A percentile compares a stretch with the other conserved stretches of the same genome.
These are phyloP conservation scores for Boletus pseudo-olivaceus DNA, from an alignment of 768 basidiomycete genomes.

Conservation along the genomic window DNA sequence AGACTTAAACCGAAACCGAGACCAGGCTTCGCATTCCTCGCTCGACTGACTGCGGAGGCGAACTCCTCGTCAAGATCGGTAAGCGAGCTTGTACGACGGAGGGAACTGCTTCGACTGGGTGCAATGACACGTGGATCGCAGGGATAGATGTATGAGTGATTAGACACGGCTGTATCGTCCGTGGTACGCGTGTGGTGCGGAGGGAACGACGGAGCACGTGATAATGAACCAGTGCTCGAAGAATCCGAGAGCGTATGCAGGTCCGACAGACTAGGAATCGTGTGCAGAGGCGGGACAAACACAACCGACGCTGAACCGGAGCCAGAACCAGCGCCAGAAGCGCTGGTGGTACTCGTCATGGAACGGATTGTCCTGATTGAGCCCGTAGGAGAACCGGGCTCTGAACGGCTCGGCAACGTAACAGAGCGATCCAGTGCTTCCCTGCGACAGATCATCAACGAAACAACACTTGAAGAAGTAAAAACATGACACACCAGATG, in stretches of 20 bases:
- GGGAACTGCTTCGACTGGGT: slow-evolving; percentile 56
- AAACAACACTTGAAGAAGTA: neutral
- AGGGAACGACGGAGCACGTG: slow-evolving; percentile 45
- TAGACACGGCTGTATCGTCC: slow-evolving; percentile 69
- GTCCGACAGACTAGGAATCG: slow-evolving; percentile 70
- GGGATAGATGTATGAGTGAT: slow-evolving; percentile 64
- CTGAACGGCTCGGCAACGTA: slow-evolving; percentile 45
- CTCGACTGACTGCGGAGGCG: slow-evolving; percentile 41
- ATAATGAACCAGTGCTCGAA: slow-evolving; percentile 38
- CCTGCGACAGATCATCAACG: slow-evolving; percentile 41
- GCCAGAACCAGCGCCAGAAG: slow-evolving; percentile 30
- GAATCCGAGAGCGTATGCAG: slow-evolving; percentile 44
- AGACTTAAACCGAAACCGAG: slow-evolving; percentile 44
- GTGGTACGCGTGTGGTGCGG: slow-evolving; percentile 64
- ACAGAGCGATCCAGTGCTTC: slow-evolving; percentile 71
- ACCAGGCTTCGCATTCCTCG: slow-evolving; percentile 40
- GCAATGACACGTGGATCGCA: slow-evolving; percentile 73
- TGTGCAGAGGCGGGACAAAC: slow-evolving; percentile 72
- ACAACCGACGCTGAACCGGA: slow-evolving; percentile 68
- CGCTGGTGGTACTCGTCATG: slow-evolving; percentile 42
- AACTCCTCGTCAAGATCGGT: slow-evolving; percentile 70
- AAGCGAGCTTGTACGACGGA: slow-evolving; percentile 68
- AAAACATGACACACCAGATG: slow-evolving; percentile 59
- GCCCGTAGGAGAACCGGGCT: slow-evolving; percentile 43
- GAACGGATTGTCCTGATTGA: slow-evolving; percentile 72